phyloP scores from a whole-genome alignment of 306 rosid species.

The Rubus idaeus region DNA sequence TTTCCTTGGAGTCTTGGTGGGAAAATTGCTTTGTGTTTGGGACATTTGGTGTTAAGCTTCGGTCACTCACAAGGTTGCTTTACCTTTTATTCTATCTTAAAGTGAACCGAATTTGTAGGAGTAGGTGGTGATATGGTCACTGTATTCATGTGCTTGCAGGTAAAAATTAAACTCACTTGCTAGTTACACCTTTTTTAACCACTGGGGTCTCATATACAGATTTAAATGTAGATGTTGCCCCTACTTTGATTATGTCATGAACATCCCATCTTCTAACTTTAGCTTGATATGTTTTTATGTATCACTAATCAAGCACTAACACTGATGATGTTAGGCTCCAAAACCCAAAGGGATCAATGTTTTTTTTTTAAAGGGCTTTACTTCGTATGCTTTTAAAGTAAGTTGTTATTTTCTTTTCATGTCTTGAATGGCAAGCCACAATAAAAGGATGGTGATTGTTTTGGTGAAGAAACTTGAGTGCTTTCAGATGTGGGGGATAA shows the following conservation, averaged over 20 bases:
- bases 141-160: conserved; percentile 54
- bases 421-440: conserved; percentile 33
- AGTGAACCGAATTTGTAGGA: conserved; percentile 33
- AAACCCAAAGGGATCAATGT: not conserved
- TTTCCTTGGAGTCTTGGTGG: conserved; percentile 37
- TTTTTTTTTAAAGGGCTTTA: no score
- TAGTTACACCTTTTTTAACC: conserved; percentile 31
- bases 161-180: conserved; percentile 34
- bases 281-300: not conserved
- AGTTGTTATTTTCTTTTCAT: conserved; percentile 26
- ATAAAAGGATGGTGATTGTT: conserved; percentile 18
- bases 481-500: conserved; percentile 22
- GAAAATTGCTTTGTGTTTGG: conserved; percentile 35
- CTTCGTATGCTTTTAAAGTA: conserved; percentile 24
- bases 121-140: conserved; percentile 45
- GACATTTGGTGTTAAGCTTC: conserved; percentile 37
- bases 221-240: conserved; percentile 8
- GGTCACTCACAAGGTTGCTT: conserved; percentile 39
- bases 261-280: not conserved
- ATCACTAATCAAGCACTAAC: not conserved
- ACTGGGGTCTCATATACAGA: conserved; percentile 25
- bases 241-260: conserved; percentile 26
- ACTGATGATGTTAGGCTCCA: conserved; percentile 1
- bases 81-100: conserved; percentile 38
- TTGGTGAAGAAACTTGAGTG: conserved; percentile 33